Evolutionary conservation across 2,329 filamentous ascomycete genomes (phyloP), one percentile per base, ranked within the genome.

Genomic region (Cadophora gregata): DNA sequence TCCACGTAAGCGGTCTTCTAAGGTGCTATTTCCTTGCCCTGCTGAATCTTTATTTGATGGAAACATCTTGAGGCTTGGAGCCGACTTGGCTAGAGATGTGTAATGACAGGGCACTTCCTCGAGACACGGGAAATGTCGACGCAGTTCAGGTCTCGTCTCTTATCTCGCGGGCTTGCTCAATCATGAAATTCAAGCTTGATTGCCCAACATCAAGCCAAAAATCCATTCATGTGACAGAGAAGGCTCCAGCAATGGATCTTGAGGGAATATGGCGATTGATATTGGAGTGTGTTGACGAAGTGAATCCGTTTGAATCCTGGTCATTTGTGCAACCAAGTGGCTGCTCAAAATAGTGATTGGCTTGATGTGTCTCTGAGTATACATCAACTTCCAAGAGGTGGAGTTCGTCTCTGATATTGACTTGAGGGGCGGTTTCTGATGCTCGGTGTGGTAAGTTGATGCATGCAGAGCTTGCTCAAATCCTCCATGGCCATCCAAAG

Each of bases 1-100:
- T 67, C 80, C 81, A 55, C 87, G 84, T 47, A 91, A 78, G 62
- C 83, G 85, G 59, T 85, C 81, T 73, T 91, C 88, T 8, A 89
- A 78, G 47, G 71, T 65, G 51, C 65, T 66, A 63, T 68, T 66
- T 45, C 59, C 67, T 42, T 63, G 61, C 19, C 36, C 36, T 29
- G 62, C 33, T 31, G 27, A 31, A 31, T 63, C 63, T 63, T 67
- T 62, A 56, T 64, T 59, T 47, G 65, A 55, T n/a, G 72, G 69
- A 67, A 72, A 73, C 73, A 74, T 74, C 38, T 33, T 59, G 42
- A 51, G 36, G 29, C 25, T n/a, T 31, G 24, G 5, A 21, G 25
- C 9, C 6, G 19, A 45, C 7, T 31, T 47, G 58, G 8, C 33
- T 12, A 21, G 47, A 48, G 4, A 33, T 16, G 12, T 38, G n/a